Conservation (phyloP, 2,329 filamentous ascomycete species). For the Claviceps fusiformis region DNA sequence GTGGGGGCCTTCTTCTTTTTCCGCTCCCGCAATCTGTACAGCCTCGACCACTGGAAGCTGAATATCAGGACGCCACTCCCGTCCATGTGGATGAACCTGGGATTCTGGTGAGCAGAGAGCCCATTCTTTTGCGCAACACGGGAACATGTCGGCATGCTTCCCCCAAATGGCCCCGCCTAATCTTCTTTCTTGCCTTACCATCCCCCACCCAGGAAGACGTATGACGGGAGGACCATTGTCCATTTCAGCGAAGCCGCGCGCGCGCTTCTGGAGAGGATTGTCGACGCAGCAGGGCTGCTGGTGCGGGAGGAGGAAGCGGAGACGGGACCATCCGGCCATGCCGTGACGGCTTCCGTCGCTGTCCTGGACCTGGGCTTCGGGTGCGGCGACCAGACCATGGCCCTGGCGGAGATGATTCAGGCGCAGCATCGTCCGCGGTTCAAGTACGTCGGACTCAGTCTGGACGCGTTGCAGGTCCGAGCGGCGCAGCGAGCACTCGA, state of each 20-base stretch:
- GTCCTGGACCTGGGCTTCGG: constrained; percentile 44
- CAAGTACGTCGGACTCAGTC: constrained; percentile 39
- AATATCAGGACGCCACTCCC: constrained; percentile 32
- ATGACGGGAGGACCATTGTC: constrained; percentile 16
- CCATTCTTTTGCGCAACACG: background rate
- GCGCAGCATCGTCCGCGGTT: constrained; percentile 15
- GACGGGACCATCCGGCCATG: background rate
- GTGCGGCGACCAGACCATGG: constrained; percentile 43
- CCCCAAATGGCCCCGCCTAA: background rate
- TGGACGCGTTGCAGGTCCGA: constrained; percentile 31
- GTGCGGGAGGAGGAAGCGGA: constrained; percentile 2
- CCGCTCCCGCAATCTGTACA: constrained; percentile 25
- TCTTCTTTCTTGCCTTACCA: too few species aligned
- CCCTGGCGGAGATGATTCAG: constrained; percentile 22
- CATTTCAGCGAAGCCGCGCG: constrained; percentile 32
- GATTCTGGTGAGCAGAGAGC: constrained; percentile 36
- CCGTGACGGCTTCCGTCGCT: constrained; percentile 22
- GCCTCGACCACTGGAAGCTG: constrained; percentile 41
- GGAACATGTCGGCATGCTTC: background rate
- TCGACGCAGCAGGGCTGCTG: constrained; percentile 28
- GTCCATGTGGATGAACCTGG: constrained; percentile 53
- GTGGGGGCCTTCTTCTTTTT: constrained; percentile 10
- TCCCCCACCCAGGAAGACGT: constrained; percentile 14
- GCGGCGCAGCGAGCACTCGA: constrained; percentile 19
- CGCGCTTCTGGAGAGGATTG: constrained; percentile 33